A percentile compares a stretch with the other conserved stretches of the same genome.
Evolutionary conservation across 2,329 filamentous ascomycete species (phyloP).

Genomic region (Verticillium nonalfalfae): DNA sequence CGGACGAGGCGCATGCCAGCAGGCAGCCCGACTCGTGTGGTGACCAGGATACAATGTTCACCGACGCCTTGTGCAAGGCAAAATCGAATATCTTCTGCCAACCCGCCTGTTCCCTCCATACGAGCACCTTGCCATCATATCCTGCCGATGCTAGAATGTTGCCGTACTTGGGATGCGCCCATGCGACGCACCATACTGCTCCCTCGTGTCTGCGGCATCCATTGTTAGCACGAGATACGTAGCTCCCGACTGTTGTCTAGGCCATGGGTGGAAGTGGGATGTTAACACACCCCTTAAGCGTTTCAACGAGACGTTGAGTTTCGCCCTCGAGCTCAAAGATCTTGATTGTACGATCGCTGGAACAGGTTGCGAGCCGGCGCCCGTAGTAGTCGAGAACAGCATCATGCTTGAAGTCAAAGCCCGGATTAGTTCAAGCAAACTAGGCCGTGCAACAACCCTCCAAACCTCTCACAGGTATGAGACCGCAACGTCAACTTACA

Average conservation of each 20-base stretch:
- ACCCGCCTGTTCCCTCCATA: slow-evolving; percentile 85
- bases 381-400: slow-evolving; percentile 98
- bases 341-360: slow-evolving; percentile 97
- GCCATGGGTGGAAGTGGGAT: slow-evolving; percentile 13
- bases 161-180: slow-evolving; percentile 98
- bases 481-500: slow-evolving; percentile 52
- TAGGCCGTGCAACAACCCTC: background rate
- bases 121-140: slow-evolving; percentile 97
- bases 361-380: slow-evolving; percentile 90
- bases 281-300: slow-evolving; percentile 72
- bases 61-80: slow-evolving; percentile 86
- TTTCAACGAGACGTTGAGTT: slow-evolving; percentile 82
- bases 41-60: slow-evolving; percentile 97
- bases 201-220: slow-evolving; percentile 70
- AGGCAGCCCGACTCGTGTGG: slow-evolving; percentile 93
- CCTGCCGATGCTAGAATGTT: slow-evolving; percentile 93
- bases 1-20: slow-evolving; percentile 87
- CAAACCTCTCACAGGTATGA: background rate
- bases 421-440: background rate
- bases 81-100: slow-evolving; percentile 92
- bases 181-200: slow-evolving; percentile 95
- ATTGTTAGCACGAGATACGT: background rate
- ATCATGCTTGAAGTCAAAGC: slow-evolving; percentile 63
- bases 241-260: background rate
- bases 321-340: slow-evolving; percentile 98